phyloP scores from a whole-genome alignment of 2,329 filamentous ascomycete genomes.

The Xylariaceae sp. region DNA sequence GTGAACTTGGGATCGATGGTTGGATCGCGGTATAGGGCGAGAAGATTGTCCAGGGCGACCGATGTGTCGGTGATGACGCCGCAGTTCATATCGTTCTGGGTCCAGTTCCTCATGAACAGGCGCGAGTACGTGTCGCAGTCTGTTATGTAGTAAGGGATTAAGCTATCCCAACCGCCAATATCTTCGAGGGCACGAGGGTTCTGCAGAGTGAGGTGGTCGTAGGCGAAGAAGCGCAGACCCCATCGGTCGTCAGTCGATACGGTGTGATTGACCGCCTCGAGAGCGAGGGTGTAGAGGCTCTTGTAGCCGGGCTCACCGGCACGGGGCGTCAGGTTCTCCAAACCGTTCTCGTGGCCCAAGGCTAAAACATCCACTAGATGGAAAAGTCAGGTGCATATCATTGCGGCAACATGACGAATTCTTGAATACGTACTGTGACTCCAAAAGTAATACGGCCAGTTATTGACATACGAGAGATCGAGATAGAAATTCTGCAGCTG shows the following conservation, averaged over 20 bases:
- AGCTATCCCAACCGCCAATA: slow-evolving; percentile 53
- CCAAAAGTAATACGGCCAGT: slow-evolving; percentile 52
- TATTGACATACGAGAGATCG: slow-evolving; percentile 39
- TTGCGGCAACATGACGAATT: not conserved
- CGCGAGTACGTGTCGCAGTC: slow-evolving; percentile 55
- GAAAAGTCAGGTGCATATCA: not conserved
- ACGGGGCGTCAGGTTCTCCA: slow-evolving; percentile 29
- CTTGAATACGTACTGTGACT: slow-evolving; percentile 37
- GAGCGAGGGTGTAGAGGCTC: slow-evolving; percentile 38
- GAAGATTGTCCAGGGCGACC: slow-evolving; percentile 41
- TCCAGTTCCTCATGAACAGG: slow-evolving; percentile 44
- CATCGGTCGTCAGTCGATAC: slow-evolving; percentile 37
- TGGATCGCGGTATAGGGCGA: slow-evolving; percentile 43
- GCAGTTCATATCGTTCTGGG: slow-evolving; percentile 34
- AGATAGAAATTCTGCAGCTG: slow-evolving; percentile 55
- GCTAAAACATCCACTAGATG: slow-evolving; percentile 44
- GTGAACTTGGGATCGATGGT: slow-evolving; percentile 33
- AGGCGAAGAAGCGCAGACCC: slow-evolving; percentile 54
- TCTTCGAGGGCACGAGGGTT: slow-evolving; percentile 49
- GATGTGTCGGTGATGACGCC: slow-evolving; percentile 46
- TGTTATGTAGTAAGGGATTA: slow-evolving; percentile 55
- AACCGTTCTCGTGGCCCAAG: slow-evolving; percentile 40
- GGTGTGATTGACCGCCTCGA: slow-evolving; percentile 34
- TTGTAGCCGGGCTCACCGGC: slow-evolving; percentile 37
- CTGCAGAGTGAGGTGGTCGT: slow-evolving; percentile 55